phyloP scores from a whole-genome alignment of 2,329 filamentous ascomycete species.

The Botrytis porri region DNA sequence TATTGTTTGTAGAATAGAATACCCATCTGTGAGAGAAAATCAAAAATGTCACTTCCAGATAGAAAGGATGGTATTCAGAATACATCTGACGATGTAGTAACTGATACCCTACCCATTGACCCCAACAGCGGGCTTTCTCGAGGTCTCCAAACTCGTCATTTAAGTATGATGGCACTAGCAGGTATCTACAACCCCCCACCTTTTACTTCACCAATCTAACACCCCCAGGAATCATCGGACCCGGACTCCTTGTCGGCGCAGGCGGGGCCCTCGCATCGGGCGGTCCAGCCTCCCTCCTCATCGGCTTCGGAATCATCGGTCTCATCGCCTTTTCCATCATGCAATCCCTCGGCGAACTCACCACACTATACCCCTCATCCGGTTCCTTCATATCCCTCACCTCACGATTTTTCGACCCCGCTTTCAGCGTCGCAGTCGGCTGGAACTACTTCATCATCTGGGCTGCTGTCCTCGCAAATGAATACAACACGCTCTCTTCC shows the following conservation, averaged over 20 bases:
- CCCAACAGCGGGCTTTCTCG: constrained; percentile 64
- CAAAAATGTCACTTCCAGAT: not conserved
- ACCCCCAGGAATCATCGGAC: constrained; percentile 52
- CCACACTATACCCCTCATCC: constrained; percentile 68
- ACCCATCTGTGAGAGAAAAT: not conserved
- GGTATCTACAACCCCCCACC: not conserved
- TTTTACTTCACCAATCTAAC: not conserved
- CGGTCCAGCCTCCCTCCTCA: constrained; percentile 68
- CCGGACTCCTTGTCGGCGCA: constrained; percentile 68
- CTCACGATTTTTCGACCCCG: constrained; percentile 68
- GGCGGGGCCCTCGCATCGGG: constrained; percentile 66
- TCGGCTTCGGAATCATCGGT: constrained; percentile 70
- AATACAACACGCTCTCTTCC: constrained; percentile 67
- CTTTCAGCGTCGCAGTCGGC: constrained; percentile 65
- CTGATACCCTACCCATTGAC: constrained; percentile 40
- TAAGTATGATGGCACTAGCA: constrained; percentile 65
- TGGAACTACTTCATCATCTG: constrained; percentile 39
- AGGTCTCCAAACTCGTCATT: constrained; percentile 64
- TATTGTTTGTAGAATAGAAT: not conserved
- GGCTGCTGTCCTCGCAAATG: constrained; percentile 56
- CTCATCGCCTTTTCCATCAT: constrained; percentile 57
- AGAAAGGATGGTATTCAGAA: not conserved
- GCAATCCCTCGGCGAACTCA: constrained; percentile 71
- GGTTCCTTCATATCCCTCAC: constrained; percentile 70
- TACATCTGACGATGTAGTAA: not conserved